Conservation (phyloP, 192 early-diverging fungal genomes). For the Podila verticillata region DNA sequence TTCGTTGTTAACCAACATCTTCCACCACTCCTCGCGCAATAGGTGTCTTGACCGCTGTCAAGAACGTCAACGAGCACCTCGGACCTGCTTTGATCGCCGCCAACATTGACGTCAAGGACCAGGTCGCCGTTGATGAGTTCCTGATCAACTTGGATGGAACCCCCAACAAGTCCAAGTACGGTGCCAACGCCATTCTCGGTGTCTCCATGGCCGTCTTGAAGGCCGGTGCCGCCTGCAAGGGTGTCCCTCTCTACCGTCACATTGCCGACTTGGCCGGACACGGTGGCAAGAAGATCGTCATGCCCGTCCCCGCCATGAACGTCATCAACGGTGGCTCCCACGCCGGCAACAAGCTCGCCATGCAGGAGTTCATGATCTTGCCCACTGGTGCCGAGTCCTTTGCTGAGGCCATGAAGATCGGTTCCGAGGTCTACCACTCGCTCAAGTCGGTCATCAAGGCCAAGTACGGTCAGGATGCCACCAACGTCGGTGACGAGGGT, state of each 20-base stretch:
- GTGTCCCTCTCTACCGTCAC: slow-evolving; percentile 94
- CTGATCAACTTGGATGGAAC: slow-evolving; percentile 94
- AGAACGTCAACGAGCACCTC: slow-evolving; percentile 91
- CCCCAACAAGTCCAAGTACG: slow-evolving; percentile 94
- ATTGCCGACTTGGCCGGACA: slow-evolving; percentile 86
- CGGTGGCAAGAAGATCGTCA: slow-evolving; percentile 85
- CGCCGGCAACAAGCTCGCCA: slow-evolving; percentile 99
- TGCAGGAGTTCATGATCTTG: slow-evolving; percentile 99
- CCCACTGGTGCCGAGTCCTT: slow-evolving; percentile 94
- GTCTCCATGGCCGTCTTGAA: slow-evolving; percentile 96
- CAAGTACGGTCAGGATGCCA: slow-evolving; percentile 99
- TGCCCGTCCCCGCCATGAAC: slow-evolving; percentile 98
- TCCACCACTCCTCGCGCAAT: not conserved
- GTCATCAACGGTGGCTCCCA: slow-evolving; percentile 99
- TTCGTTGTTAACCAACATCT: not conserved
- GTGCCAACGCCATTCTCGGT: slow-evolving; percentile 99
- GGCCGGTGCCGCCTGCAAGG: slow-evolving; percentile 95
- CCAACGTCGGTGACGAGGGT: slow-evolving; percentile 99
- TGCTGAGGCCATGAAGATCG: slow-evolving; percentile 97
- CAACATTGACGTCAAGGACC: slow-evolving; percentile 86
- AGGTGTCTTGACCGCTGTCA: slow-evolving; percentile 92
- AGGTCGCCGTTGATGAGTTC: slow-evolving; percentile 91
- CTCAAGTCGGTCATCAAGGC: slow-evolving; percentile 97
- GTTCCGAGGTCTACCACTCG: slow-evolving; percentile 96
- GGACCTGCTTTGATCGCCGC: slow-evolving; percentile 85